These are phyloP conservation scores for Termitomyces sp. DNA, from an alignment of 768 basidiomycete species.

Conservation along the genomic window DNA sequence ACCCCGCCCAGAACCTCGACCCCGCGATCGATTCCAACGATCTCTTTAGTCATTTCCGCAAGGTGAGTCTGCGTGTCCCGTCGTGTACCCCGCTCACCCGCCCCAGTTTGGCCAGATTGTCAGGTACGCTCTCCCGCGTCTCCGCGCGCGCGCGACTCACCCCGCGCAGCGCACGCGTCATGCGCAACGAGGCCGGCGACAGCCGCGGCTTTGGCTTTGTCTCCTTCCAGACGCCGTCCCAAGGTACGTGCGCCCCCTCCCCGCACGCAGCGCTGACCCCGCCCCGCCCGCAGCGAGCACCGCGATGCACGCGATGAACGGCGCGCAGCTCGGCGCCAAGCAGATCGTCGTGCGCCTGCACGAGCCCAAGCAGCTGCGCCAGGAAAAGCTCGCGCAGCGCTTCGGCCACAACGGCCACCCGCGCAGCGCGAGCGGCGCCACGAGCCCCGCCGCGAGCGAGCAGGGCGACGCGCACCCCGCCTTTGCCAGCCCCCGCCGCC, in stretches of 20 bases:
- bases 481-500: slow-evolving; percentile 67
- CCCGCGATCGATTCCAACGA: slow-evolving; percentile 81
- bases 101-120: slow-evolving; percentile 82
- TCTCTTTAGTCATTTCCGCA: slow-evolving; percentile 77
- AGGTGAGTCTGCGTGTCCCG: slow-evolving; percentile 40
- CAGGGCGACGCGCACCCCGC: slow-evolving; percentile 70
- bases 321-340: slow-evolving; percentile 62
- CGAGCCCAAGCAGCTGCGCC: slow-evolving; percentile 87
- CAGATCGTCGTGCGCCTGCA: slow-evolving; percentile 83
- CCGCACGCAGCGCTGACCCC: background rate
- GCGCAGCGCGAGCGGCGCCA: slow-evolving; percentile 75
- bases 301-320: slow-evolving; percentile 82
- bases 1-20: slow-evolving; percentile 64
- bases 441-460: slow-evolving; percentile 80
- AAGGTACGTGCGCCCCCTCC: slow-evolving; percentile 42
- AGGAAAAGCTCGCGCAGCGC: slow-evolving; percentile 83
- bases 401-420: slow-evolving; percentile 80
- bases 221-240: slow-evolving; percentile 76
- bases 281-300: slow-evolving; percentile 47
- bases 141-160: background rate
- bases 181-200: slow-evolving; percentile 79
- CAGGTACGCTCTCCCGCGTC: slow-evolving; percentile 49
- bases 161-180: slow-evolving; percentile 71
- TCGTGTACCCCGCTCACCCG: slow-evolving; percentile 10
- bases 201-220: slow-evolving; percentile 92